A percentile compares a stretch with the other conserved stretches of the same genome.
Evolutionary conservation across 2,329 filamentous ascomycete genomes (phyloP).

Genomic region (Aspergillus nomiae): DNA sequence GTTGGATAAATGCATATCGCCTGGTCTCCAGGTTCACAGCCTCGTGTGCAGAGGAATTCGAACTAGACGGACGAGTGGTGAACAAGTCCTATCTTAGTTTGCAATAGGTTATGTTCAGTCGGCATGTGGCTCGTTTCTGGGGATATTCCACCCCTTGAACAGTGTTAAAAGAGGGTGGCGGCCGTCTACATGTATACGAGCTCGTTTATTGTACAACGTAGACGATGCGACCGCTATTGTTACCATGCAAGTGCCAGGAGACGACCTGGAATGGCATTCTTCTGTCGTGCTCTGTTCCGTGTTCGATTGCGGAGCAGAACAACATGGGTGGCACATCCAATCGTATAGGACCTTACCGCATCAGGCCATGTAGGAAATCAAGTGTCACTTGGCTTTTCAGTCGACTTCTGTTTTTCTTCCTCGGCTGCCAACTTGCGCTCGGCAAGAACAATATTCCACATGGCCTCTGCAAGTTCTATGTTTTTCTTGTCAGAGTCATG

Average conservation of each 20-base stretch:
- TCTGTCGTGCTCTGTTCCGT: background rate
- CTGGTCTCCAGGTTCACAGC: too few species aligned
- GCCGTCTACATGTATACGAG: background rate
- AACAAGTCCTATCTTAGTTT: background rate
- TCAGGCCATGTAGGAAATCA: background rate
- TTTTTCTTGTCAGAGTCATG: slow-evolving; percentile 29
- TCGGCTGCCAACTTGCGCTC: slow-evolving; percentile 39
- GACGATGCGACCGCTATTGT: background rate
- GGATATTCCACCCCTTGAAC: background rate
- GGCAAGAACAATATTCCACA: slow-evolving; percentile 45
- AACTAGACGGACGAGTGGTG: too few species aligned
- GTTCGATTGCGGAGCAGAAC: background rate
- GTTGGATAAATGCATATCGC: background rate
- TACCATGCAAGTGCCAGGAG: background rate
- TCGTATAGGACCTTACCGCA: background rate
- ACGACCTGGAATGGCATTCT: background rate
- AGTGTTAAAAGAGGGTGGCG: background rate
- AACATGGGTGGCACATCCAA: background rate
- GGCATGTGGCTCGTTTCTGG: background rate
- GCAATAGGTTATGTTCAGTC: background rate
- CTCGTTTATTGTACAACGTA: background rate
- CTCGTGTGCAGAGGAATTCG: background rate
- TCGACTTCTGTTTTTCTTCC: slow-evolving; percentile 24
- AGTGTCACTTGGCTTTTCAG: slow-evolving; percentile 6
- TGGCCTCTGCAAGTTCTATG: slow-evolving; percentile 31